These are phyloP conservation scores for Lodderomyces orthopsilosis DNA, from an alignment of 1,139 yeast genomes.

Conservation along the genomic window DNA sequence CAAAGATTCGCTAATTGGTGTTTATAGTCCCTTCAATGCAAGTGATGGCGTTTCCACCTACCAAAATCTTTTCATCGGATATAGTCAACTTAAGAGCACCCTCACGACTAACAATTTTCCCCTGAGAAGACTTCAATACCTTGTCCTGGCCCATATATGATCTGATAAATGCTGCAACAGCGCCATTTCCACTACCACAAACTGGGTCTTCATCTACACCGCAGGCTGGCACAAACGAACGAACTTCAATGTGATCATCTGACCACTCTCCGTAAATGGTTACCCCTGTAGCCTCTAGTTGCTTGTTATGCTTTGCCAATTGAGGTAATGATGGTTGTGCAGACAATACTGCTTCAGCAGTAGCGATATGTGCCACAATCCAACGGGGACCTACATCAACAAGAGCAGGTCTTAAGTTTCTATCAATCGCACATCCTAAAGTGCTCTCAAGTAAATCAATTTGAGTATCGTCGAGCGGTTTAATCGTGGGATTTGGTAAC, in stretches of 20 bases:
- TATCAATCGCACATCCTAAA: constrained; percentile 9
- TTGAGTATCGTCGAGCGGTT: constrained; percentile 18
- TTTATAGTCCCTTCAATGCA: constrained; percentile 25
- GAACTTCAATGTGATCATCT: constrained; percentile 23
- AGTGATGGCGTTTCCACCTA: constrained; percentile 31
- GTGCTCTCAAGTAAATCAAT: constrained; percentile 16
- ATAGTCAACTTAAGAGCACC: constrained; percentile 25
- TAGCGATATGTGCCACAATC: constrained; percentile 8
- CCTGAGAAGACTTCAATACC: constrained; percentile 23
- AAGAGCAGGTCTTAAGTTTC: constrained; percentile 16
- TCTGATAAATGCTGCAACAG: constrained; percentile 25
- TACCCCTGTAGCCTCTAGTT: constrained; percentile 27
- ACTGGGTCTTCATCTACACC: constrained; percentile 49
- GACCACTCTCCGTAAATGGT: constrained; percentile 33
- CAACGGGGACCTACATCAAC: constrained; percentile 12
- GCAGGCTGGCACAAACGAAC: constrained; percentile 40
- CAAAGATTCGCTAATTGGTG: not conserved
- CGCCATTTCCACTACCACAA: constrained; percentile 50
- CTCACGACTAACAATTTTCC: constrained; percentile 31
- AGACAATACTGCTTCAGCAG: constrained; percentile 33
- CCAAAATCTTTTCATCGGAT: constrained; percentile 16
- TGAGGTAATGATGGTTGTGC: constrained; percentile 35
- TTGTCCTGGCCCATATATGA: not conserved
- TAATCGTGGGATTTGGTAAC: constrained; percentile 26
- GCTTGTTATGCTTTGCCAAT: constrained; percentile 17